A percentile compares a stretch with the other conserved stretches of the same genome.
phyloP scores from a whole-genome alignment of 192 early-diverging fungal genomes.

The Coemansia sp. region DNA sequence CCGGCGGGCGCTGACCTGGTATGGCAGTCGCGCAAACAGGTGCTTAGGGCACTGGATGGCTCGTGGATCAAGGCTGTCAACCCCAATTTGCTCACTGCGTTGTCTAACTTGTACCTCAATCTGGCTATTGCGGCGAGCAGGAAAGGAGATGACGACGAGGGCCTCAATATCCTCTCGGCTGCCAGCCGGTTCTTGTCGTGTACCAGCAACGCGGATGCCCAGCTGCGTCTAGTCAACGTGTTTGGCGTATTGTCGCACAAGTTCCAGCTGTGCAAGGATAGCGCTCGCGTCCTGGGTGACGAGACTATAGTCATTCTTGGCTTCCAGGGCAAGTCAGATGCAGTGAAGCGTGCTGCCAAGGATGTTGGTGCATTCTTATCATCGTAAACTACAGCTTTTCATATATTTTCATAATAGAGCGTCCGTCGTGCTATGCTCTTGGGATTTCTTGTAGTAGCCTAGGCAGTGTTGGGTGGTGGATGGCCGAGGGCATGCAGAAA shows the following conservation, averaged over 20 bases:
- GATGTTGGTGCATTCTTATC: constrained; percentile 31
- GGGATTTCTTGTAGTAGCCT: constrained; percentile 24
- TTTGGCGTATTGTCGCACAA: constrained; percentile 45
- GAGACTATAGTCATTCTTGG: constrained; percentile 44
- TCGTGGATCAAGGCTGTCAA: constrained; percentile 24
- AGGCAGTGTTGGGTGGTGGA: constrained; percentile 38
- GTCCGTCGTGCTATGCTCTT: neutral
- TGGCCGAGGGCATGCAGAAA: constrained; percentile 20
- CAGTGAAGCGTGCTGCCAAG: constrained; percentile 30
- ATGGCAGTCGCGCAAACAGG: constrained; percentile 33
- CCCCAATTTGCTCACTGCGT: constrained; percentile 37
- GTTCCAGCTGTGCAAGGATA: constrained; percentile 56
- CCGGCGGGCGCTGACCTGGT: constrained; percentile 43
- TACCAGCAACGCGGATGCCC: constrained; percentile 34
- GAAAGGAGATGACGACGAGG: constrained; percentile 37
- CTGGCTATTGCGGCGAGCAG: constrained; percentile 30
- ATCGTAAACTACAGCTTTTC: neutral
- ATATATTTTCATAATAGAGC: too few species aligned
- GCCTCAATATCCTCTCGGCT: constrained; percentile 34
- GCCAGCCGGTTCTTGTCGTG: constrained; percentile 32
- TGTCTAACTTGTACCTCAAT: constrained; percentile 38
- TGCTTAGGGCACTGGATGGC: constrained; percentile 37
- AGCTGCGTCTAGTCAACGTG: constrained; percentile 40
- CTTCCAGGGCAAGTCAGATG: constrained; percentile 33
- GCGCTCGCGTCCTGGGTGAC: constrained; percentile 47